phyloP scores from a whole-genome alignment of 208 protist genomes.

The Leishmania major region DNA sequence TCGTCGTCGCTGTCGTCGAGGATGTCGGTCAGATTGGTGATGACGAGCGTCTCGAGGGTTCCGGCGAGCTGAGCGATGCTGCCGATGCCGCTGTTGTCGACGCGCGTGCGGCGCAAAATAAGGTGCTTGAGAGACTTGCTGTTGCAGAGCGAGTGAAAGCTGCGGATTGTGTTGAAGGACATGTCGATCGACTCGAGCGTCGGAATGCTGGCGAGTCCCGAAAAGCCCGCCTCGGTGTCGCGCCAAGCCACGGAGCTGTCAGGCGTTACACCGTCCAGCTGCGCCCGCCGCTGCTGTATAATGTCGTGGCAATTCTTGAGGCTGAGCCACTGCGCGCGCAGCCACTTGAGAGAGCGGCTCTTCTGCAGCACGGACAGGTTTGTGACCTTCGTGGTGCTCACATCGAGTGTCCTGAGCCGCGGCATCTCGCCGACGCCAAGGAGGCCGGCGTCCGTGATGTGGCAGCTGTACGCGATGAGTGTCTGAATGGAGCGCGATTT shows the following conservation, averaged over 20 bases:
- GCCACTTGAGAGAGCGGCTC: slow-evolving; percentile 46
- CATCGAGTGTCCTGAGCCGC: slow-evolving; percentile 38
- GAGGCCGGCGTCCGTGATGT: slow-evolving; percentile 41
- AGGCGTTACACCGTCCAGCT: slow-evolving; percentile 28
- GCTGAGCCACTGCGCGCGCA: slow-evolving; percentile 75
- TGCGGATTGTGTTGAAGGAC: slow-evolving; percentile 62
- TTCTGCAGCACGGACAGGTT: slow-evolving; percentile 55
- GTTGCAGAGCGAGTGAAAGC: slow-evolving; percentile 53
- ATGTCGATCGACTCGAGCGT: slow-evolving; percentile 72
- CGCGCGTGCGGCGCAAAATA: slow-evolving; percentile 53
- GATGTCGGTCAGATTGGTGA: slow-evolving; percentile 55
- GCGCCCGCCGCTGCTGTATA: slow-evolving; percentile 41
- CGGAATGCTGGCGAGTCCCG: slow-evolving; percentile 57
- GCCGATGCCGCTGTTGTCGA: slow-evolving; percentile 59
- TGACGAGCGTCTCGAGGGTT: slow-evolving; percentile 59
- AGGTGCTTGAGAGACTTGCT: slow-evolving; percentile 66
- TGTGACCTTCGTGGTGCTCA: slow-evolving; percentile 59
- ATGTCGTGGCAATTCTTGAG: slow-evolving; percentile 60
- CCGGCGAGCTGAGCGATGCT: slow-evolving; percentile 41
- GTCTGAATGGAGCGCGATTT: slow-evolving; percentile 42
- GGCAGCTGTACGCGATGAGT: slow-evolving; percentile 46
- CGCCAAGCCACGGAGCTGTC: slow-evolving; percentile 21
- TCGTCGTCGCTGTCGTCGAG: slow-evolving; percentile 33
- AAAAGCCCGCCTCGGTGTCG: slow-evolving; percentile 53
- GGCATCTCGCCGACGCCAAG: slow-evolving; percentile 46